These are phyloP conservation scores for Vigna trinervia DNA, from an alignment of 306 rosid genomes.

Conservation along the genomic window DNA sequence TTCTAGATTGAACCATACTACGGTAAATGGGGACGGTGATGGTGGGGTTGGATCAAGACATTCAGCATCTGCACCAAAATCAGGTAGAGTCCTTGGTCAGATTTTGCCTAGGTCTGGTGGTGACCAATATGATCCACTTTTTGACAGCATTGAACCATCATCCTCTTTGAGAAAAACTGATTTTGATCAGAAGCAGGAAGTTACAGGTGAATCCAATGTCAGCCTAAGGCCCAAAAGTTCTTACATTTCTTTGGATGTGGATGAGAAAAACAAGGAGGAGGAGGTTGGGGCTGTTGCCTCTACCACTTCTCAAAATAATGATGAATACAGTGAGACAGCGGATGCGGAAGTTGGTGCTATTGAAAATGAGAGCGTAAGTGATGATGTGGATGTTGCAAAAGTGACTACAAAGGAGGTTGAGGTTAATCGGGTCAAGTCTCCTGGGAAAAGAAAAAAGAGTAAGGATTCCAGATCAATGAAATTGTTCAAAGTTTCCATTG, in stretches of 20 bases:
- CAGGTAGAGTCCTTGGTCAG: conserved; percentile 61
- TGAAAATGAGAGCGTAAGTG: conserved; percentile 76
- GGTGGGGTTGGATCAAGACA: conserved; percentile 64
- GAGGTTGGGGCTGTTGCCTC: conserved; percentile 75
- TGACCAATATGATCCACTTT: conserved; percentile 90
- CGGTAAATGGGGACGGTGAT: conserved; percentile 54
- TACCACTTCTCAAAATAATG: conserved; percentile 75
- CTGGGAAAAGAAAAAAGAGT: conserved; percentile 74
- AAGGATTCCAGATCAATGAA: conserved; percentile 86
- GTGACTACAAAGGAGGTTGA: conserved; percentile 63
- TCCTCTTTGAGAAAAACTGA: conserved; percentile 53
- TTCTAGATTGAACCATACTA: conserved; percentile 48
- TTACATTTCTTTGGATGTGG: conserved; percentile 58
- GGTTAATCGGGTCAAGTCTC: conserved; percentile 75
- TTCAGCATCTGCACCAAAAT: conserved; percentile 61
- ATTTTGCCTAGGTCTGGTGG: conserved; percentile 57
- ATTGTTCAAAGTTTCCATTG: conserved; percentile 87
- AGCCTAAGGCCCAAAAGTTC: conserved; percentile 61
- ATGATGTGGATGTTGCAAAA: conserved; percentile 54
- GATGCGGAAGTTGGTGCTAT: conserved; percentile 89
- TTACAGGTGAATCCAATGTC: conserved; percentile 62
- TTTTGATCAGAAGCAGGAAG: conserved; percentile 63
- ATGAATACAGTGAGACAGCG: conserved; percentile 89
- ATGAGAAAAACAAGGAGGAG: conserved; percentile 62
- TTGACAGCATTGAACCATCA: conserved; percentile 83